Evolutionary conservation across 805 yeast genomes (phyloP), one percentile per base, ranked within the genome.

Genomic region (Lachancea fermentati): DNA sequence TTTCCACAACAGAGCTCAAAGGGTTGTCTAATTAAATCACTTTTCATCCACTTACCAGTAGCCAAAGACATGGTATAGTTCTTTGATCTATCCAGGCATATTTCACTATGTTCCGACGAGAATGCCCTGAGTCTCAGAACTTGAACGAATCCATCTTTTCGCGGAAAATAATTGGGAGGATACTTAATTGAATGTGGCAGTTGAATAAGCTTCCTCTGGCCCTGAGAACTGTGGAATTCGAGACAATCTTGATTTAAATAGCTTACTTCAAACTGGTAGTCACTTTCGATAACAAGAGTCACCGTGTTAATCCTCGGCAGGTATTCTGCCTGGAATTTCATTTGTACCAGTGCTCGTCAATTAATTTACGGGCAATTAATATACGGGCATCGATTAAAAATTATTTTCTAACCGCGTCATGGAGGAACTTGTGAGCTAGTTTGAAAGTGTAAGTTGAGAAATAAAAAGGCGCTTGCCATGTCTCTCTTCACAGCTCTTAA

Each of bases 401-500:
- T n/a, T n/a, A n/a, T n/a, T n/a, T n/a, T n/a, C n/a, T n/a, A n/a
- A n/a, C n/a, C n/a, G n/a, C n/a, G n/a, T n/a, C n/a, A n/a, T n/a
- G n/a, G n/a, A n/a, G n/a, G n/a, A n/a, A n/a, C n/a, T n/a, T n/a
- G n/a, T n/a, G n/a, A n/a, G n/a, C n/a, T n/a, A n/a, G n/a, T n/a
- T n/a, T n/a, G n/a, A n/a, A n/a, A n/a, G n/a, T n/a, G n/a, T n/a
- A n/a, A n/a, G n/a, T n/a, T n/a, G 18, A 7, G 15, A 12, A 30
- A 9, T 30, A 9, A 16, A 30, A 7, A 30, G 9, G 18, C 7
- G 18, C 32, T n/a, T 13, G 15, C 18, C 18, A 57, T 57, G 81
- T 81, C 89, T 16, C 67, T 79, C 2, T 89, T 91, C 59, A 72
- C 80, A 24, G 95, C 97, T 2, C 70, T 89, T 32, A 91, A 91